Base-by-base conservation (phyloP, 306 rosid genomes). In the Cicer judaicum region DNA sequence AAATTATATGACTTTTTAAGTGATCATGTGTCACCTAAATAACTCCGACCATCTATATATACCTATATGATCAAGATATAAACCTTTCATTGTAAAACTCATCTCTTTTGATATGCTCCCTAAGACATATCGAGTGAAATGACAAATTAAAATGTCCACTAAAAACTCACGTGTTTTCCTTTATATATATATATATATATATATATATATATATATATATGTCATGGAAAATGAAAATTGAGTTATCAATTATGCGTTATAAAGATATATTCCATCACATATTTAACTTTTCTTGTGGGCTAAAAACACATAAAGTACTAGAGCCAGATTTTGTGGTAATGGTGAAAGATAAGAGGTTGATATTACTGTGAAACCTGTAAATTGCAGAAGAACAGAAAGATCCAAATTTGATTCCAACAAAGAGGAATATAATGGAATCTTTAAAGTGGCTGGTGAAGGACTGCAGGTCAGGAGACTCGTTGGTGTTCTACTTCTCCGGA, bases 401-500 rank as follows among this genome's bases (percentile, higher is more conserved):
- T 1, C 70, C 67, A 3, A 78, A 61, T 34, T 74, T 50, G 6
- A 15, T 40, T 38, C 98, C 98, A 16, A 90, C 96, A 0, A 92
- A 79, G 86, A 84, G 73, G 74, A 90, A 92, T 82, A 87, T 92
- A 12, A 53, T 80, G 68, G 80, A 61, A 2, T 80, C 85, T 14
- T 73, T 92, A 63, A 80, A 80, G 21, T 92, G 98, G 98, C 88
- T 92, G 5, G 98, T 90, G 77, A 77, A 81, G 24, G 96, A 71
- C 15, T 80, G 88, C 80, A 12, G 70, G 8, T 6, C 43, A 5
- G 92, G 89, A 50, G 96, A 89, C 40, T 77, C 81, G 0, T 76
- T 92, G 61, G 94, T 92, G 62, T 92, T 92, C 67, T 90, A 84
- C 84, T 90, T 87, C 92, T 92, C 98, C 0, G 94, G 94, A 24